phyloP scores from a whole-genome alignment of 192 early-diverging fungal genomes.

The Geranomyces michiganensis region DNA sequence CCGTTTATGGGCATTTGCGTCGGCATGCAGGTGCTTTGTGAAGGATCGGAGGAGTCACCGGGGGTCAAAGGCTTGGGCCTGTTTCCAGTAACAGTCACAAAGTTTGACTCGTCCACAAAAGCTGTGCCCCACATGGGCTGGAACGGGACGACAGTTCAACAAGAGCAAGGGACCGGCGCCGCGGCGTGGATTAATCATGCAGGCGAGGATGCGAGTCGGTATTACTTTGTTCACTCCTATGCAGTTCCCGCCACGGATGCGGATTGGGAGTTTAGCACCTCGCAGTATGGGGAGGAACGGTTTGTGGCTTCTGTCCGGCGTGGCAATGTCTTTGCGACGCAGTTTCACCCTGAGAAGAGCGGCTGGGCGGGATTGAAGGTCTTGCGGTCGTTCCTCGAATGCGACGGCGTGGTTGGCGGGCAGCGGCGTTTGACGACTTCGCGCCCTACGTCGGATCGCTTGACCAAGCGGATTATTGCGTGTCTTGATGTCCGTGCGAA shows the following conservation, averaged over 20 bases:
- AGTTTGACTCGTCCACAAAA: conserved; percentile 73
- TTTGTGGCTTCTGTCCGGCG: conserved; percentile 83
- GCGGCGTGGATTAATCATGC: conserved; percentile 32
- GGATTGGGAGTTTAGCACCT: conserved; percentile 79
- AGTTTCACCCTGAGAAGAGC: conserved; percentile 99
- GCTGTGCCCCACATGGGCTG: conserved; percentile 99
- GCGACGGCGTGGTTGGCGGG: conserved; percentile 13
- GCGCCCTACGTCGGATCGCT: conserved; percentile 46
- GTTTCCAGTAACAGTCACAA: conserved; percentile 69
- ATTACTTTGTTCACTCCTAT: conserved; percentile 99
- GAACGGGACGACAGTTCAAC: conserved; percentile 67
- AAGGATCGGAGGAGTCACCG: conserved; percentile 87
- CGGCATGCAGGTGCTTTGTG: conserved; percentile 94
- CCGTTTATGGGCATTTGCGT: conserved; percentile 99
- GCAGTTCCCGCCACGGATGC: conserved; percentile 63
- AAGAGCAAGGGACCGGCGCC: background rate
- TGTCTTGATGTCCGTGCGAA: conserved; percentile 97
- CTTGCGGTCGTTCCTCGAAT: conserved; percentile 77
- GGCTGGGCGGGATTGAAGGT: conserved; percentile 85
- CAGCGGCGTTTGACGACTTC: conserved; percentile 1
- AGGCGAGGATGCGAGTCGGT: conserved; percentile 56
- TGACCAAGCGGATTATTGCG: conserved; percentile 92
- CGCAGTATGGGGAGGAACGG: conserved; percentile 85
- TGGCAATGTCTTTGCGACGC: conserved; percentile 92
- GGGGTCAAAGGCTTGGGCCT: conserved; percentile 80